These are phyloP conservation scores for Rubus idaeus DNA, from an alignment of 306 rosid genomes.

Conservation along the genomic window DNA sequence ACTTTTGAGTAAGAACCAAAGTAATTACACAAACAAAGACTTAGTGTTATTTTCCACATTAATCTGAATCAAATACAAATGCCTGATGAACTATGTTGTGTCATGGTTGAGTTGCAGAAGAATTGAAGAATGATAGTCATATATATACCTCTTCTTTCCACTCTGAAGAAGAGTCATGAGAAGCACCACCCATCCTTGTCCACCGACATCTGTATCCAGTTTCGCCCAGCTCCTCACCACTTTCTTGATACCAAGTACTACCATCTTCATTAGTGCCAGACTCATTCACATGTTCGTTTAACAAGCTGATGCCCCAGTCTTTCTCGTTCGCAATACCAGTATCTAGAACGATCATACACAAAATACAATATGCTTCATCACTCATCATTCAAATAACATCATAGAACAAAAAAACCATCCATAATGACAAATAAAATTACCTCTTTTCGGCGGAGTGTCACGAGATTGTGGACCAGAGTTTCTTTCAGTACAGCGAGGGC, in stretches of 20 bases:
- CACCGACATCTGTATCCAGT: conserved; percentile 98
- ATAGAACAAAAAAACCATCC: not conserved
- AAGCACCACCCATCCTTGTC: conserved; percentile 96
- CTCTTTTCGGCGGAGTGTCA: conserved; percentile 94
- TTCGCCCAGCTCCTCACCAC: conserved; percentile 76
- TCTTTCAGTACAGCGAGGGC: conserved; percentile 73
- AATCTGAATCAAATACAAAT: conserved; percentile 3
- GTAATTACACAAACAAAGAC: not conserved
- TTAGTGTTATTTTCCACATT: not conserved
- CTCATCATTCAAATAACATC: conserved; percentile 3
- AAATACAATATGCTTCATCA: conserved; percentile 21
- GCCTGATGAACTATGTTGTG: not conserved
- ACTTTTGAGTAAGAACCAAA: not conserved
- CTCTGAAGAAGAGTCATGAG: conserved; percentile 70
- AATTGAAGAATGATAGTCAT: not conserved
- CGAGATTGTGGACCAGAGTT: conserved; percentile 90
- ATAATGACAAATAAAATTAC: conserved; percentile 26
- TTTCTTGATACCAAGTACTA: conserved; percentile 88
- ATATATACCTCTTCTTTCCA: conserved; percentile 92
- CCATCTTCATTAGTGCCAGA: conserved; percentile 96
- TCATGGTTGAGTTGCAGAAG: not conserved
- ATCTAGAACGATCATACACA: conserved; percentile 49
- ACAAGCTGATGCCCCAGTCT: conserved; percentile 93
- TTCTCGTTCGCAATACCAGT: conserved; percentile 96
- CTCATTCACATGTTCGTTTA: conserved; percentile 69